These are phyloP conservation scores for Fusarium annulatum DNA, from an alignment of 2,329 filamentous ascomycete genomes.

Conservation along the genomic window DNA sequence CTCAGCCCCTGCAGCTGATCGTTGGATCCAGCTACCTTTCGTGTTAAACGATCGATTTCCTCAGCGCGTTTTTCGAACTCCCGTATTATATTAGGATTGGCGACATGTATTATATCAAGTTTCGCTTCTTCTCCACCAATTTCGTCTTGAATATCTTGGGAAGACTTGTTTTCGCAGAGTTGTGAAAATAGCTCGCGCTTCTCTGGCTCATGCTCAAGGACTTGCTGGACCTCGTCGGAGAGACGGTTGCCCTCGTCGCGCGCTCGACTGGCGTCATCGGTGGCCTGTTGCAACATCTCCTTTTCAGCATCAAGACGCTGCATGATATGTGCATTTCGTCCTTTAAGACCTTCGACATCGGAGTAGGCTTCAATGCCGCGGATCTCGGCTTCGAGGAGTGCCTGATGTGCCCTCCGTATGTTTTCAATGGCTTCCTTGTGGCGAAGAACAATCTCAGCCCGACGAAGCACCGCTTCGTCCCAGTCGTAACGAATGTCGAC, in stretches of 20 bases:
- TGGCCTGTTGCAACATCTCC: slow-evolving; percentile 49
- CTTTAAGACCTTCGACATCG: slow-evolving; percentile 76
- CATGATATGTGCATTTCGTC: slow-evolving; percentile 71
- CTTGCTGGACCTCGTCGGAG: slow-evolving; percentile 51
- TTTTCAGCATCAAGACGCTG: slow-evolving; percentile 61
- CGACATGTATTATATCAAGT: slow-evolving; percentile 82
- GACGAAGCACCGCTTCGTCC: slow-evolving; percentile 66
- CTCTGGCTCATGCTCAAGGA: slow-evolving; percentile 54
- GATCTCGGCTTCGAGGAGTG: slow-evolving; percentile 76
- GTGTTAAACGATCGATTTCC: slow-evolving; percentile 74
- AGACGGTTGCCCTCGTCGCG: slow-evolving; percentile 50
- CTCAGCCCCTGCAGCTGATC: slow-evolving; percentile 66
- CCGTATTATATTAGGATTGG: slow-evolving; percentile 78
- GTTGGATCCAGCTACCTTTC: slow-evolving; percentile 65
- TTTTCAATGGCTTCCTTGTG: slow-evolving; percentile 70
- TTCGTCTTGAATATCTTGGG: slow-evolving; percentile 76
- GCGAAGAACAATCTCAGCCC: slow-evolving; percentile 63
- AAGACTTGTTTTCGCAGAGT: slow-evolving; percentile 61
- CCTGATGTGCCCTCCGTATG: slow-evolving; percentile 71
- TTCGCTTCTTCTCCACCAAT: slow-evolving; percentile 79
- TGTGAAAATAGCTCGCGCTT: slow-evolving; percentile 55
- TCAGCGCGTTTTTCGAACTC: slow-evolving; percentile 80
- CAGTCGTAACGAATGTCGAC: slow-evolving; percentile 63
- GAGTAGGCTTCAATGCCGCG: slow-evolving; percentile 83
- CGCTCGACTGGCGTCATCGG: slow-evolving; percentile 52